These are phyloP conservation scores for Knoxia roxburghii DNA, from an alignment of 257 asterid genomes.

Conservation along the genomic window DNA sequence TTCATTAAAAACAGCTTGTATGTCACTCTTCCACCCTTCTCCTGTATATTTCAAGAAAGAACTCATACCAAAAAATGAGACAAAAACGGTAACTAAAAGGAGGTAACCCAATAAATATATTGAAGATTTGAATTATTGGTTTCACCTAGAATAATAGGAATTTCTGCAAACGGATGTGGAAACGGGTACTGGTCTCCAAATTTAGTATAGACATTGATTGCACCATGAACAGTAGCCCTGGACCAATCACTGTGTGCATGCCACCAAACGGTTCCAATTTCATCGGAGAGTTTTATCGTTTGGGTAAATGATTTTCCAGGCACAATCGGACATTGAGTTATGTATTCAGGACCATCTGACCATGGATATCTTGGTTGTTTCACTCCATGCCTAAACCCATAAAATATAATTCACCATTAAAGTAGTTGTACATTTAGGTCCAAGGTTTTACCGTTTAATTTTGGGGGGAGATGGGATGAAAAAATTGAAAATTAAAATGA, in stretches of 20 bases:
- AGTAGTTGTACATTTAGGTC: no score
- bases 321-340: conserved; percentile 57
- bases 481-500: not conserved
- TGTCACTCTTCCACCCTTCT: conserved; percentile 22
- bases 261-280: conserved; percentile 76
- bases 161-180: conserved; percentile 34
- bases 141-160: conserved; percentile 40
- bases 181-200: conserved; percentile 31
- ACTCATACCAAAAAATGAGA: no score
- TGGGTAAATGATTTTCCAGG: conserved; percentile 48
- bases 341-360: conserved; percentile 58
- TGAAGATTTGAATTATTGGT: no score
- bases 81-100: no score
- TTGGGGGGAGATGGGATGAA: no score
- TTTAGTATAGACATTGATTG: conserved; percentile 36
- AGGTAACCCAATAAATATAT: no score
- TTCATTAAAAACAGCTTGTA: conserved; percentile 9
- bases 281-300: conserved; percentile 37
- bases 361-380: conserved; percentile 57
- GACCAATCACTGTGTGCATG: conserved; percentile 69
- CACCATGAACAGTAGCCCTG: conserved; percentile 48
- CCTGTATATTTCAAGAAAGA: conserved; percentile 12
- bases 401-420: no score
- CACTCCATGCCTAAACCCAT: conserved; percentile 84
- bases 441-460: no score